Conservation (phyloP, 176 grass and related monocot genomes). For the Aegilops bicornis region DNA sequence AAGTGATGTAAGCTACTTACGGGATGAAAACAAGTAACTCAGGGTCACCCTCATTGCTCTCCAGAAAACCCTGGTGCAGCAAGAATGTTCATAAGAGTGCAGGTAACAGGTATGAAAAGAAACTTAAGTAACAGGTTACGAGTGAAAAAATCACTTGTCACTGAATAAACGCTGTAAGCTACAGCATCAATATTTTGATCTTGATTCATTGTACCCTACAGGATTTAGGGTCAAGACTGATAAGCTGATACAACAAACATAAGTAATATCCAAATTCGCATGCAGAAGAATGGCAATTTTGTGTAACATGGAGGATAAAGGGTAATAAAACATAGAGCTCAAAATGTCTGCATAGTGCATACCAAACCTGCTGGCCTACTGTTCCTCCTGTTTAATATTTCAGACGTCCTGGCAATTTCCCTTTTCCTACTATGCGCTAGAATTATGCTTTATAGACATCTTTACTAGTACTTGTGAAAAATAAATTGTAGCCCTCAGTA, state of each 20-base stretch:
- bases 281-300: neutral
- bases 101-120: neutral
- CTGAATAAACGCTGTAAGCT: neutral
- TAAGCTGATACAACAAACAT: neutral
- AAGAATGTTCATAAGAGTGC: constrained; percentile 45
- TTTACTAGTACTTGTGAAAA: neutral
- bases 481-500: neutral
- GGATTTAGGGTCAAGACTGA: neutral
- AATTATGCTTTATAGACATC: neutral
- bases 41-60: constrained; percentile 96
- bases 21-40: constrained; percentile 97
- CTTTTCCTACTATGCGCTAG: neutral
- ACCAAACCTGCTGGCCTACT: neutral
- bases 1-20: constrained; percentile 71
- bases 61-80: constrained; percentile 71
- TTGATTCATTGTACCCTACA: neutral
- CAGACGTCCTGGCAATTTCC: neutral
- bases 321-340: neutral
- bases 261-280: neutral
- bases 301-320: neutral
- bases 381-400: neutral
- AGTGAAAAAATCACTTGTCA: neutral
- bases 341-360: neutral
- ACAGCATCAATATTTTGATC: neutral
- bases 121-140: constrained; percentile 13